phyloP scores from a whole-genome alignment of 169 alveolate genomes.

The Blepharisma undulans region DNA sequence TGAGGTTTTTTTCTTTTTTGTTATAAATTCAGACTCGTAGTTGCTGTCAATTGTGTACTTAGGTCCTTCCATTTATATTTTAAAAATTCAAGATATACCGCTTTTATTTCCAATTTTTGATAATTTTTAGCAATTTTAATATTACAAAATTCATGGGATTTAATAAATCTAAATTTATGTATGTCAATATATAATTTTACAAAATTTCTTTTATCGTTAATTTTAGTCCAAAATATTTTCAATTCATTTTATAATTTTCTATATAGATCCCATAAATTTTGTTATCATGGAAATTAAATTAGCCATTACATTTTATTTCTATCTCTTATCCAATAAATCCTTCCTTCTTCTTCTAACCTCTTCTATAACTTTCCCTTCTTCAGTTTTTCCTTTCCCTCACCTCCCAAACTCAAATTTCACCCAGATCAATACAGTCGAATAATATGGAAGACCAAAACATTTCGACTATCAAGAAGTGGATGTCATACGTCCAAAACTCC shows the following conservation, averaged over 20 bases:
- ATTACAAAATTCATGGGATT: too few relatives aligned
- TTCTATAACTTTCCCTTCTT: background rate
- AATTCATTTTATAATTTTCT: background rate
- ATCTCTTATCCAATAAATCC: background rate
- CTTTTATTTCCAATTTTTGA: background rate
- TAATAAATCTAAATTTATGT: too few relatives aligned
- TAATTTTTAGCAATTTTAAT: too few relatives aligned
- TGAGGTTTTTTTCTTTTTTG: background rate
- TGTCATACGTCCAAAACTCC: background rate
- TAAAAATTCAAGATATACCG: background rate
- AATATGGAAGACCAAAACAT: background rate
- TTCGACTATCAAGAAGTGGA: background rate
- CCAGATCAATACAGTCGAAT: background rate
- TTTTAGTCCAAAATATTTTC: too few relatives aligned
- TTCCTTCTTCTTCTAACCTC: background rate
- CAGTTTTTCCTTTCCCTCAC: background rate
- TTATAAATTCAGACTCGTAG: background rate
- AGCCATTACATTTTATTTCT: background rate
- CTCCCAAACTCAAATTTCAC: background rate
- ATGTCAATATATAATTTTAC: too few relatives aligned
- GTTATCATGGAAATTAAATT: background rate
- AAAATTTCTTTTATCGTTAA: too few relatives aligned
- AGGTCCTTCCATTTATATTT: background rate
- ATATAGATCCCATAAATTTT: background rate
- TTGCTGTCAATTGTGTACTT: background rate